These are phyloP conservation scores for Paraglomus occultum DNA, from an alignment of 192 early-diverging fungal species.

Conservation along the genomic window DNA sequence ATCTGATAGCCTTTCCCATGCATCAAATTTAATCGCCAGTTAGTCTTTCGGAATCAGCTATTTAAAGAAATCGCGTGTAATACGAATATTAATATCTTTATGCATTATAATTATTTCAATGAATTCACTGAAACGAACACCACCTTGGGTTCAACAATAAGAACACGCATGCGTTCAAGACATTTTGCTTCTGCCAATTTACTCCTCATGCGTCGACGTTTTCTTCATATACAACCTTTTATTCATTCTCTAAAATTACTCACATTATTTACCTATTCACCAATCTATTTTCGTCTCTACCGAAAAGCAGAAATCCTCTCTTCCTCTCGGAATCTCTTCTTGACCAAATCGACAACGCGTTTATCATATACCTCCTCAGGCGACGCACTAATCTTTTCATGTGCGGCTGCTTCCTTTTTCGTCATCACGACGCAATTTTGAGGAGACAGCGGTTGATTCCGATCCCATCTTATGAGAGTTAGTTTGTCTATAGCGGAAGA, in stretches of 20 bases:
- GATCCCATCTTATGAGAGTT: constrained; percentile 76
- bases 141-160: no score
- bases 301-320: constrained; percentile 34
- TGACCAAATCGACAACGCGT: constrained; percentile 52
- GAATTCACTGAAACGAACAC: no score
- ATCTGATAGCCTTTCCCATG: constrained; percentile 75
- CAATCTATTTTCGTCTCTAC: not conserved
- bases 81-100: constrained; percentile 70
- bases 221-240: no score
- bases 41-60: constrained; percentile 68
- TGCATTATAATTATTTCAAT: constrained; percentile 72
- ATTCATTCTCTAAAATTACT: no score
- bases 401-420: constrained; percentile 69
- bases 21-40: constrained; percentile 78
- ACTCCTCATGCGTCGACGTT: no score
- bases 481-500: constrained; percentile 74
- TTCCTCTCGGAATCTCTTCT: constrained; percentile 49
- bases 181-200: no score
- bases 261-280: no score
- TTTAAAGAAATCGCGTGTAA: constrained; percentile 76
- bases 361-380: constrained; percentile 52
- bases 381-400: constrained; percentile 48
- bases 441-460: constrained; percentile 57
- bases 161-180: no score
- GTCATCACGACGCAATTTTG: constrained; percentile 86